Evolutionary conservation across 208 protist genomes (phyloP).

Genomic region (Acanthamoeba triangularis): DNA sequence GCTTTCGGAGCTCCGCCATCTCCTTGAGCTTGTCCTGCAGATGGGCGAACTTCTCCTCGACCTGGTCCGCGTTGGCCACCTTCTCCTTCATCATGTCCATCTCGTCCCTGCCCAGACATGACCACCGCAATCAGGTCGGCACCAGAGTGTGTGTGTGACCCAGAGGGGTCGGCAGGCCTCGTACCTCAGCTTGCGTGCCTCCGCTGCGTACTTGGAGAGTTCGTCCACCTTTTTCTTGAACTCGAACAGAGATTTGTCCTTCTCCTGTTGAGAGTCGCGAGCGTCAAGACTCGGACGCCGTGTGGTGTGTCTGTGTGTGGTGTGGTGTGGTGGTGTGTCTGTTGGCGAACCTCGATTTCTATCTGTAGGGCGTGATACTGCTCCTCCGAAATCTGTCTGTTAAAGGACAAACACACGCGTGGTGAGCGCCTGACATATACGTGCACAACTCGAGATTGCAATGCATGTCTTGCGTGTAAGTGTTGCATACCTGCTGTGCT

Average conservation of each 20-base stretch:
- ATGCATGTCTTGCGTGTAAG: background rate
- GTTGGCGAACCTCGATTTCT: slow-evolving; percentile 5
- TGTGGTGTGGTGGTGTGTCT: background rate
- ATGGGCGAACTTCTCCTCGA: slow-evolving; percentile 37
- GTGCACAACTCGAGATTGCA: background rate
- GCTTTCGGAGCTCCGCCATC: slow-evolving; percentile 48
- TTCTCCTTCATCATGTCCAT: slow-evolving; percentile 79
- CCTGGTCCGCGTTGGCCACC: slow-evolving; percentile 19
- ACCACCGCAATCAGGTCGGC: background rate
- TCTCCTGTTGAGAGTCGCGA: slow-evolving; percentile 2
- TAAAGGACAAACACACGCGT: background rate
- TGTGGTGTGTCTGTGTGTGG: background rate
- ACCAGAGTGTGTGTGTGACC: too few relatives aligned
- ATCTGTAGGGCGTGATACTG: slow-evolving; percentile 61
- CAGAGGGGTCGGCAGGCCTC: too few relatives aligned
- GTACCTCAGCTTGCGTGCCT: slow-evolving; percentile 47
- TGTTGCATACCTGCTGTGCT: slow-evolving; percentile 48
- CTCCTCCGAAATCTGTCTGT: slow-evolving; percentile 51
- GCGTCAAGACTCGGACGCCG: background rate
- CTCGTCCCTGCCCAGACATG: slow-evolving; percentile 2
- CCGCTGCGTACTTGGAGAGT: slow-evolving; percentile 53
- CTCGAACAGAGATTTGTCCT: slow-evolving; percentile 56
- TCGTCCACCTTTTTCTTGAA: slow-evolving; percentile 66
- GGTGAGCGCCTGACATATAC: background rate
- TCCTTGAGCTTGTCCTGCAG: slow-evolving; percentile 67